Base-by-base conservation (phyloP, 257 asterid genomes). In the Solanum paucissectum region DNA sequence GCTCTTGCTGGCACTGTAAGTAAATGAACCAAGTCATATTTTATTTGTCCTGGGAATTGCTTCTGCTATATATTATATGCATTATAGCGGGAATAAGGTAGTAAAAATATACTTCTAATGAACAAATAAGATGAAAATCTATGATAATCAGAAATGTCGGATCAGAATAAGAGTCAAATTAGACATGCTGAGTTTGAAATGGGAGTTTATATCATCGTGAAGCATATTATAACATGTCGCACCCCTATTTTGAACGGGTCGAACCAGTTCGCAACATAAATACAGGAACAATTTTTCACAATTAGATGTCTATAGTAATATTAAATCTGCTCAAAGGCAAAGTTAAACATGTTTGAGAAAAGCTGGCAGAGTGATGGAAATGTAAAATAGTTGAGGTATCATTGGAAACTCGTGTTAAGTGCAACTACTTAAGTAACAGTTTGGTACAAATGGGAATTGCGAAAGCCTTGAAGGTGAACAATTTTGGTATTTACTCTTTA, bases 1-100 rank as follows among this genome's bases (percentile, higher is more conserved):
- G 99, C 99, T 49, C 98, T 96, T 90, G 97, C 99, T 91, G 99
- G 99, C 91, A 95, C 98, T 89, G 98, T 96, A 88, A 86, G 98
- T 92, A 38, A 87, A 79, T 82, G 86, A 13, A 49, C 44, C n/a
- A 18, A 82, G 40, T 49, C 71, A 62, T 29, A 7, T 49, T 29
- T 82, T 29, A 60, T 29, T 46, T 32, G 10, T 82, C 86, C 69
- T 29, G 42, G 69, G 69, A 3, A 49, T 82, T 18, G 44, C 44
- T 49, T 82, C 69, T 49, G 68, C 68, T 36, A 81, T 81, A 81
- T 46, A 46, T 81, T 29, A 18, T 46, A 27, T 49, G 27, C 29
- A 29, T 82, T 82, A 18, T 82, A 29, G 69, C 12, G n/a, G 44
- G 21, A 82, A 49, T 5, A 46, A 49, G 6, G 68, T 18, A 18